Conservation (phyloP, 805 yeast species). For the Lipomyces orientalis region DNA sequence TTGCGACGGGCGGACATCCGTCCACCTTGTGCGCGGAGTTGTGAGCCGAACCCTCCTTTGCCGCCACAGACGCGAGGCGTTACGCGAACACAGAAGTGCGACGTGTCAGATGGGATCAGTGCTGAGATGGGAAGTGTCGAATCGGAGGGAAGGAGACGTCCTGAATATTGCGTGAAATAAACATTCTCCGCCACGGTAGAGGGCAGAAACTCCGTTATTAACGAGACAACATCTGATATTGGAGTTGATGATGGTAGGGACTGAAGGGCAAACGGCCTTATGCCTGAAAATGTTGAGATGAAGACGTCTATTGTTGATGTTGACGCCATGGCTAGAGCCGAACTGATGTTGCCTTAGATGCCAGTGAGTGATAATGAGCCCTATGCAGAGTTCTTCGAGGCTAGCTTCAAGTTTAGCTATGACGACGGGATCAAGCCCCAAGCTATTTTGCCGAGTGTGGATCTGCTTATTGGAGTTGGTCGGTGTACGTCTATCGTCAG, state of each 20-base stretch:
- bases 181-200: slow-evolving; percentile 12
- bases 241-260: slow-evolving; percentile 2
- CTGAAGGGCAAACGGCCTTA: slow-evolving; percentile 1
- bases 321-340: neutral
- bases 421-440: too few relatives aligned
- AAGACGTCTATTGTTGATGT: slow-evolving; percentile 8
- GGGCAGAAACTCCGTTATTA: slow-evolving; percentile 8
- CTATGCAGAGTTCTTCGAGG: neutral
- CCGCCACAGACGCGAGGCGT: slow-evolving; percentile 48
- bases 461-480: too few relatives aligned
- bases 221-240: neutral
- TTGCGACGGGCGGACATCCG: slow-evolving; percentile 45
- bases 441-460: too few relatives aligned
- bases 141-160: slow-evolving; percentile 16
- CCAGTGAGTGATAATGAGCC: neutral
- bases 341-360: neutral
- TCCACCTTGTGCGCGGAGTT: slow-evolving; percentile 51
- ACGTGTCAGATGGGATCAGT: neutral
- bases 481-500: too few relatives aligned
- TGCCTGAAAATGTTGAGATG: slow-evolving; percentile 15
- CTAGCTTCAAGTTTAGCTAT: too few relatives aligned
- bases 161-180: slow-evolving; percentile 15
- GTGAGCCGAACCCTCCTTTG: slow-evolving; percentile 59
- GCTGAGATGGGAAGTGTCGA: neutral
- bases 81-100: slow-evolving; percentile 9